Evolutionary conservation across 2,329 filamentous ascomycete genomes (phyloP), one percentile per base, ranked within the genome.

Genomic region (Ceratocystiopsis minuta): DNA sequence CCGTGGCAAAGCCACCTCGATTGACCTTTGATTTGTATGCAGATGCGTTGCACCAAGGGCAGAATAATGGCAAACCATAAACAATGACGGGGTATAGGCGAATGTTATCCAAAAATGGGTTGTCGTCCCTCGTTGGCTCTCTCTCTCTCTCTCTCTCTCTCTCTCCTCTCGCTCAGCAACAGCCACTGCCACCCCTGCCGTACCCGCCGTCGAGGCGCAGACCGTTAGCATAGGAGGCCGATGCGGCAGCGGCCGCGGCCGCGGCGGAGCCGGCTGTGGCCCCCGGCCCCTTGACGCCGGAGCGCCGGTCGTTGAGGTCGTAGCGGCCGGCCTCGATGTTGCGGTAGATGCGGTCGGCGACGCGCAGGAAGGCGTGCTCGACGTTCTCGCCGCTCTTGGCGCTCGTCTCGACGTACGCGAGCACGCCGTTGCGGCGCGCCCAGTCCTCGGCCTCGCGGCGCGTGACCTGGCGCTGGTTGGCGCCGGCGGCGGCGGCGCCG

Each of bases 241-340:
- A 36, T 57, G 51, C 67, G 57, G 43, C 36, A 16, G 40, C 43
- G 34, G 38, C 24, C 2, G 35, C 9, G 41, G 43, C 10, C 36
- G 43, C 6, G 46, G 42, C 17, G 43, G 41, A 1, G 43, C 37
- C 15, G 20, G 6, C 32, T 10, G 32, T 15, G 3, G 13, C 41
- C 48, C 70, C 60, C 49, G 78, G 60, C 42, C 79, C 78, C 61
- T 95, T 96, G 46, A 98, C 87, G 20, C 90, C 90, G 46, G 81
- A 88, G 55, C 87, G 73, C 54, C 88, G 72, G 59, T 96, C 88
- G 56, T 94, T 93, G 51, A 96, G 64, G 61, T 98, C 87, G 57
- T 96, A 96, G 57, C 77, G 84, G 12, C 90, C 90, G 2, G 84
- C 84, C 64, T 95, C 85, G 48, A 98, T 95, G 54, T 96, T 96